Evolutionary conservation across 371 early-diverging fungal genomes (phyloP), one percentile per base, ranked within the genome.

Genomic region (Apophysomyces sp.): DNA sequence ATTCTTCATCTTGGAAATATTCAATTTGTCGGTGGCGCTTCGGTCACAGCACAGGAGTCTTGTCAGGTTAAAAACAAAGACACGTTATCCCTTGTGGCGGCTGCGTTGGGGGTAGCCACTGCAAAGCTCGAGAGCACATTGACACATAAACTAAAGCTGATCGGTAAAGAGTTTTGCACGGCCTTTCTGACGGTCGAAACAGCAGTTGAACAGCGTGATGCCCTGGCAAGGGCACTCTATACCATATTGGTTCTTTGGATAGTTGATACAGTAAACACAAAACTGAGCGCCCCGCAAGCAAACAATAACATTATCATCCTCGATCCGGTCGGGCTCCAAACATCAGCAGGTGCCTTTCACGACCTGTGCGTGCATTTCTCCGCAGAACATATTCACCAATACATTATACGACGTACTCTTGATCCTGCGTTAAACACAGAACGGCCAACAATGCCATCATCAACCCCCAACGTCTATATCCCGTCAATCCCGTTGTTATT

Each of bases 361-460:
- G 90, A 94, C 41, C 78, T 96, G 53, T 84, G 93, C 37, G 80
- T 86, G 63, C 96, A 97, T 73, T 97, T 91, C 72, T 85, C 90
- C 15, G 88, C 89, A 55, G 96, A 95, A 72, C 80, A 89, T n/a
- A 72, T 94, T n/a, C 86, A 84, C 39, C 82, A 86, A 51, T 93
- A 69, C 36, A 12, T 61, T 4, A 24, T 65, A 2, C 34, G 63
- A 3, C 49, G 56, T 2, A 58, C 55, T 6, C 55, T 67, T 6
- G 58, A 34, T 24, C 55, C 60, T 7, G 54, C 49, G 6, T 21
- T 44, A 21, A 44, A 44, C 11, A 21, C 49, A 44, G 49, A 44
- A 21, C 49, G 49, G 21, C 49, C 49, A 9, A 44, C 49, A 3
- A 26, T 44, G 52, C 64, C 26, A 32, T 15, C n/a, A 44, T 18